Evolutionary conservation across 441 rosid species (phyloP).

Genomic region (Isatis lusitanica): DNA sequence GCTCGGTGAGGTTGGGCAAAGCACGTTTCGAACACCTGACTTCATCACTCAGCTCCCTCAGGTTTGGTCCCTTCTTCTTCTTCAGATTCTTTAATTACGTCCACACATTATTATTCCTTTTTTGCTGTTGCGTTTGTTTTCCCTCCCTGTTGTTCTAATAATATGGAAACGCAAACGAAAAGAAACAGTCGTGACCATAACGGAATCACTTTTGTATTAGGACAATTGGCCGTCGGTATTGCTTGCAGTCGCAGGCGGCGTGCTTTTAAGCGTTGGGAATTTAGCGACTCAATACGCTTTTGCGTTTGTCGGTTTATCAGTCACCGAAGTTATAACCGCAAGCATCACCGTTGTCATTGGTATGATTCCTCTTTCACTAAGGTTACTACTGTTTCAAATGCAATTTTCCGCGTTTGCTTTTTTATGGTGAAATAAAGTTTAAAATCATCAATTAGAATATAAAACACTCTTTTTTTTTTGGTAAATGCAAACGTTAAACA

Average conservation of each 20-base stretch:
- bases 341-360: constrained; percentile 89
- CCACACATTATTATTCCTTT: neutral
- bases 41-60: constrained; percentile 67
- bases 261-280: constrained; percentile 76
- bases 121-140: neutral
- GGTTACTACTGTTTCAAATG: neutral
- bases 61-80: constrained; percentile 35
- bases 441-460: too few species aligned
- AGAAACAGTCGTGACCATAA: too few species aligned
- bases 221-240: constrained; percentile 80
- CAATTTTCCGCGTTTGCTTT: neutral
- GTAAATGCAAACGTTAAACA: too few species aligned
- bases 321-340: constrained; percentile 67
- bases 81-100: neutral
- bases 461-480: too few species aligned
- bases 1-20: constrained; percentile 66
- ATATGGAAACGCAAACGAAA: too few species aligned
- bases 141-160: neutral
- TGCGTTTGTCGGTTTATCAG: constrained; percentile 85
- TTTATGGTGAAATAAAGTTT: neutral
- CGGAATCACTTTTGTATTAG: constrained; percentile 11
- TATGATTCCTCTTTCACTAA: constrained; percentile 23
- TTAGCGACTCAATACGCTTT: constrained; percentile 76
- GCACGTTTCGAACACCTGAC: constrained; percentile 51
- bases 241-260: constrained; percentile 78